Percentiles rank a stretch among this genome's conserved stretches.
These are phyloP conservation scores for Arthroderma sp. DNA, from an alignment of 2,329 filamentous ascomycete genomes.

Conservation along the genomic window DNA sequence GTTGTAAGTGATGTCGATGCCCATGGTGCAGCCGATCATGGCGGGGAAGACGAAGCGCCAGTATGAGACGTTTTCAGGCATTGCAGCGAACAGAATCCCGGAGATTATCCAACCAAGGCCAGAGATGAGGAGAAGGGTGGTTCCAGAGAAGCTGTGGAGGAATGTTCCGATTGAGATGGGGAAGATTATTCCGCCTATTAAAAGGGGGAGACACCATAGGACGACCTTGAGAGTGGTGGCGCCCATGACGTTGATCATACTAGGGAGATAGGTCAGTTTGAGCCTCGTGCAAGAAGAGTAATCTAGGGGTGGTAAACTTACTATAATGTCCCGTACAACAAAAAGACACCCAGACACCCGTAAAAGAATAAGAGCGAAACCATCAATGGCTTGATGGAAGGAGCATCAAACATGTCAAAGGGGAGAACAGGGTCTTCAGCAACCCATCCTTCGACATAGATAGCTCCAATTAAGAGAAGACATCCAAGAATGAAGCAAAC, in stretches of 20 bases:
- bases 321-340: conserved; percentile 60
- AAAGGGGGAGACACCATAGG: conserved; percentile 57
- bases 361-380: conserved; percentile 53
- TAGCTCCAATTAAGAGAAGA: conserved; percentile 44
- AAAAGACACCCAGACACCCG: conserved; percentile 53
- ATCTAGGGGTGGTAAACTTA: conserved; percentile 24
- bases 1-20: conserved; percentile 63
- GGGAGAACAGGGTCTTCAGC: conserved; percentile 57
- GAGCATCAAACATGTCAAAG: conserved; percentile 53
- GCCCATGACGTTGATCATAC: conserved; percentile 48
- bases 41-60: conserved; percentile 62
- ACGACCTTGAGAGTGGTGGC: conserved; percentile 50
- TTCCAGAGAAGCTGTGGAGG: conserved; percentile 53
- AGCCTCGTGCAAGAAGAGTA: neutral
- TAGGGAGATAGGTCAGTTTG: conserved; percentile 16
- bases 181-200: conserved; percentile 53
- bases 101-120: conserved; percentile 46
- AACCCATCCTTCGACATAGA: conserved; percentile 62
- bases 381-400: conserved; percentile 53
- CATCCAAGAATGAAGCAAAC: conserved; percentile 51
- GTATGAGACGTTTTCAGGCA: conserved; percentile 46
- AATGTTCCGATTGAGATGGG: conserved; percentile 50
- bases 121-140: conserved; percentile 49
- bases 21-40: conserved; percentile 51
- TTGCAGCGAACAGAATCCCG: conserved; percentile 50